Evolutionary conservation across 176 grass and related monocot species (phyloP), one percentile per base, ranked within the genome.

Genomic region (Oryza punctata): DNA sequence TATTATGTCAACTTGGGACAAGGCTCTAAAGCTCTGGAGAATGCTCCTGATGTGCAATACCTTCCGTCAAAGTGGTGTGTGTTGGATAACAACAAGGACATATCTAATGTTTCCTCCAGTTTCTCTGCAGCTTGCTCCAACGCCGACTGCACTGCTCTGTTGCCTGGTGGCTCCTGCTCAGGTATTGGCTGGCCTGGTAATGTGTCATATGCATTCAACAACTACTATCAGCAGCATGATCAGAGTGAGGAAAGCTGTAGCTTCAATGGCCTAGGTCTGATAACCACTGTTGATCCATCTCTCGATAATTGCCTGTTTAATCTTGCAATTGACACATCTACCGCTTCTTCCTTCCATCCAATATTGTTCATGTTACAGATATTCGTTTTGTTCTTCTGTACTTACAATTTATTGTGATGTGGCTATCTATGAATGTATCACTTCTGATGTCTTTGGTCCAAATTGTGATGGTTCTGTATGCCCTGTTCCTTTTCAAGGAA

Each of bases 121-220:
- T 80, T 85, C 65, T 78, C 82, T 29, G 77, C 66, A 9, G 96
- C 96, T 66, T 98, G 96, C 86, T 92, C 83, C 3, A 71, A 47
- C 64, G 91, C 93, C 0, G 96, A 98, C 66, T 98, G 96, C 37
- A 94, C 85, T 82, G 82, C 91, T 78, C 68, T 98, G 79, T 92
- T 77, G 25, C 65, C 85, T 78, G 96, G 93, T 79, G 89, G 89
- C 25, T 94, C 96, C 41, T 98, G 93, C 68, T 69, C 85, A 13
- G 70, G 85, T 23, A 91, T 94, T 86, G 83, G 80, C 35, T 98
- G 91, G 91, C 96, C 93, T 60, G 96, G 89, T 12, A 98, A 95
- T 90, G 87, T 92, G 59, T 98, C 96, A 0, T 95, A 94, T 75
- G 93, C 93, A 35, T 98, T 98, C 91, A 98, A 98, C 82, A 94